Base-by-base conservation (phyloP, 768 basidiomycete genomes). In the Amanita fuliginea region DNA sequence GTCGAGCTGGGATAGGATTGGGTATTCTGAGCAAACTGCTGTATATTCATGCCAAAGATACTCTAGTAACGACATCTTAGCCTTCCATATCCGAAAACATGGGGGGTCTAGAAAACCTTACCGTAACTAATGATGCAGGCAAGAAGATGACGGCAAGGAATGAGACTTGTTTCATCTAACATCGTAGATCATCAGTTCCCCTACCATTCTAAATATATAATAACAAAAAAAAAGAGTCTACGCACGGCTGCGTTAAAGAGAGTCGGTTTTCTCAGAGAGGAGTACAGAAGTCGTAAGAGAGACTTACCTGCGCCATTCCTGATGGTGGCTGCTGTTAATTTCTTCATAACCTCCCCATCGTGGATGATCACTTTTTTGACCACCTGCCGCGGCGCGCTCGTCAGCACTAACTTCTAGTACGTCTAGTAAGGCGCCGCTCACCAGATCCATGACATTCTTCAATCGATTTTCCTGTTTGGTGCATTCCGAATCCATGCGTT, bases 391-490 rank as follows among this genome's bases (percentile, higher is more conserved):
- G 4, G 26, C 26, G 3, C 26, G 3, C 3, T 26, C 26, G n/a
- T n/a, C n/a, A n/a, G n/a, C n/a, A n/a, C n/a, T n/a, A n/a, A n/a
- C n/a, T n/a, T n/a, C n/a, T n/a, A n/a, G n/a, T n/a, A n/a, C n/a
- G n/a, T n/a, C n/a, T n/a, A n/a, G n/a, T n/a, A n/a, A n/a, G n/a
- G 22, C 22, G 5, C 2, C 5, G 22, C 22, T 26, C 13, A 74
- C 74, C 50, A 77, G 55, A 52, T 72, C 62, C 72, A 77, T 75
- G 32, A 75, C 72, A 52, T 77, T 77, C 58, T 67, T 72, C 54
- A 77, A 53, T 44, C 74, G 59, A 46, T 62, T 67, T 40, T 71
- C 68, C 50, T 73, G 69, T 68, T 72, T 69, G 2, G 51, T 51
- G 44, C 71, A 58, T 13, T 60, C 63, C 56, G 57, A 60, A 56